Conservation (phyloP, 169 alveolate genomes). For the Plasmodium knowlesi region DNA sequence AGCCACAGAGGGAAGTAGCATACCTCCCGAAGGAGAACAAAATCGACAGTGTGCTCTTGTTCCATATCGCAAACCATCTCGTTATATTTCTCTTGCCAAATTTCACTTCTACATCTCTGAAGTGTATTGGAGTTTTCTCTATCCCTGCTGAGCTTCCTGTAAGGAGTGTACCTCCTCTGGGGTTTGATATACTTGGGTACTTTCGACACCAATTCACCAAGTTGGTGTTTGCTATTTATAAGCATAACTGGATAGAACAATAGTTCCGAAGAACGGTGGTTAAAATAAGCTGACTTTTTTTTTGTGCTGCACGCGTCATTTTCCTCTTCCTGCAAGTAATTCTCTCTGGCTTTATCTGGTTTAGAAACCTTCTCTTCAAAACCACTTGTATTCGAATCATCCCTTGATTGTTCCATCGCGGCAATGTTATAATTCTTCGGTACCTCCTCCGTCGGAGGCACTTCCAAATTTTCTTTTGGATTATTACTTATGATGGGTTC, state of each 20-base stretch:
- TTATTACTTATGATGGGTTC: background rate
- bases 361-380: background rate
- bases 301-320: background rate
- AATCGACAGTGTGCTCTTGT: slow-evolving; percentile 34
- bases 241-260: slow-evolving; percentile 33
- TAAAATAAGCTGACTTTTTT: background rate
- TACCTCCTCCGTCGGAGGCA: background rate
- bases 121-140: slow-evolving; percentile 57
- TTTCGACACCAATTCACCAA: slow-evolving; percentile 66
- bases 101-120: slow-evolving; percentile 62
- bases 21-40: slow-evolving; percentile 26
- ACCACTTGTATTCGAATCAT: background rate
- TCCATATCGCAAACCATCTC: slow-evolving; percentile 36
- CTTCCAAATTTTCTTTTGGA: background rate
- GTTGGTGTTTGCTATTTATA: slow-evolving; percentile 45
- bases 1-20: slow-evolving; percentile 71
- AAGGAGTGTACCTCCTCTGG: slow-evolving; percentile 64
- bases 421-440: background rate
- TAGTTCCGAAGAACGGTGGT: background rate
- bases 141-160: slow-evolving; percentile 54
- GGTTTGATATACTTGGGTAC: slow-evolving; percentile 73
- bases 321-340: background rate
- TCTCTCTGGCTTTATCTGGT: background rate
- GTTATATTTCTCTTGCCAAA: slow-evolving; percentile 35
- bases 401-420: background rate